Percentiles rank a stretch among this genome's conserved stretches.
These are phyloP conservation scores for Eucalyptus erythrocorys DNA, from an alignment of 345 rosid species.

Conservation along the genomic window DNA sequence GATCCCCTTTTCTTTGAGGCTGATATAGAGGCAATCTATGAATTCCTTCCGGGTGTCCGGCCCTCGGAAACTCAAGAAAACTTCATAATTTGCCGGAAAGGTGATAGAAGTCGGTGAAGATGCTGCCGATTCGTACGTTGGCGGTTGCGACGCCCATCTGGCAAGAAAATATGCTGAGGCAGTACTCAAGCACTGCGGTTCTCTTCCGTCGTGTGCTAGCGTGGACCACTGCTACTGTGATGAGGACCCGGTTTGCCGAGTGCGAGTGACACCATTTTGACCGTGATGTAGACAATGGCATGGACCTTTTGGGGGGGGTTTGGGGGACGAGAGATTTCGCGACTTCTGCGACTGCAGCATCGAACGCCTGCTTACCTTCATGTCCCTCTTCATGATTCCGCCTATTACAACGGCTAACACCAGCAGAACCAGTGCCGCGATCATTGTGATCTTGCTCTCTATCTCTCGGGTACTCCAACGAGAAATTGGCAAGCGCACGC, in stretches of 20 bases:
- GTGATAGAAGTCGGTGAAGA: not conserved
- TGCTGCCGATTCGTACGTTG: rapidly evolving
- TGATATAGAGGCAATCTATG: not conserved
- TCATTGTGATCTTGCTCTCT: too few relatives aligned
- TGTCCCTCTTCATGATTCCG: too few relatives aligned
- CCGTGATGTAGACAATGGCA: too few relatives aligned
- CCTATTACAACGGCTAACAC: too few relatives aligned
- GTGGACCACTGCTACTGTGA: not conserved
- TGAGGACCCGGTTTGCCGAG: not conserved
- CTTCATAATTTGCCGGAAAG: rapidly evolving
- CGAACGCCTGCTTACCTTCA: not conserved
- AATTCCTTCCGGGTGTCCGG: not conserved
- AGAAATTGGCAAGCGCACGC: too few relatives aligned
- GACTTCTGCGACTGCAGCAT: too few relatives aligned
- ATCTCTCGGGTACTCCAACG: too few relatives aligned
- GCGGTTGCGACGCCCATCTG: not conserved
- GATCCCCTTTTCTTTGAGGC: not conserved
- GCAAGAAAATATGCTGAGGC: not conserved
- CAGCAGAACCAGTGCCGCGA: too few relatives aligned
- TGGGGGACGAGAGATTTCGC: too few relatives aligned
- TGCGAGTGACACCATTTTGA: too few relatives aligned
- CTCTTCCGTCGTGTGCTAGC: not conserved
- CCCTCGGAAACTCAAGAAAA: not conserved
- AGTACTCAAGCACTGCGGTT: not conserved
- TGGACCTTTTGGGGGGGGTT: too few relatives aligned